These are phyloP conservation scores for Xerophyta viscosa DNA, from an alignment of 106 monocot genomes.

Conservation along the genomic window DNA sequence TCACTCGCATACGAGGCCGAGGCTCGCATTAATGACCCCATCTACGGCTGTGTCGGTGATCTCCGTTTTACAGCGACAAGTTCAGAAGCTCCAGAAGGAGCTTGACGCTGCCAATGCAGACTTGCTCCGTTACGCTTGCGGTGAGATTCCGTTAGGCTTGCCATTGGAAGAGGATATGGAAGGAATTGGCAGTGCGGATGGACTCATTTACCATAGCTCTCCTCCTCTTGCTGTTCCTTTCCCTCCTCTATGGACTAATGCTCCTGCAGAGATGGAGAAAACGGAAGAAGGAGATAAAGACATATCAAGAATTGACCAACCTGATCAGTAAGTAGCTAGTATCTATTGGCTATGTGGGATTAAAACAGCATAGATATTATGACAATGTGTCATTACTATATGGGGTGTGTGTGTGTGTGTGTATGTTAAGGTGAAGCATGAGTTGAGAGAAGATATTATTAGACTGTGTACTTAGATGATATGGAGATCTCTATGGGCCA, in stretches of 20 bases:
- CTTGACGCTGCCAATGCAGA: conserved; percentile 43
- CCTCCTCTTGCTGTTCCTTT: not conserved
- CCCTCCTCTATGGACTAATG: not conserved
- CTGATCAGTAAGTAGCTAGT: too few species aligned
- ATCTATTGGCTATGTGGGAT: too few species aligned
- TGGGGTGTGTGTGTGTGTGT: too few species aligned
- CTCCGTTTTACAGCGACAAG: conserved; percentile 47
- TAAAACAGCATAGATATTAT: too few species aligned
- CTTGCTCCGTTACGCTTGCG: conserved; percentile 34
- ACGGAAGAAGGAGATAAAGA: conserved; percentile 18
- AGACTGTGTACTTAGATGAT: too few species aligned
- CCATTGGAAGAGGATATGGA: not conserved
- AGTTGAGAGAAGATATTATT: too few species aligned
- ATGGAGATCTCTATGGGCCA: too few species aligned
- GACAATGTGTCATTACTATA: too few species aligned
- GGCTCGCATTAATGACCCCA: conserved; percentile 44
- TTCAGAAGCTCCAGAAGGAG: conserved; percentile 46
- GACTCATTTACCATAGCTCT: not conserved
- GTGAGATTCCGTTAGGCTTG: conserved; percentile 8
- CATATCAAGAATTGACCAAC: too few species aligned
- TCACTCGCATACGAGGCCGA: conserved; percentile 69
- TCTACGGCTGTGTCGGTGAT: conserved; percentile 65
- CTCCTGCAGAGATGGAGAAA: conserved; percentile 10
- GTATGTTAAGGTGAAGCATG: too few species aligned
- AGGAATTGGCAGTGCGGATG: conserved; percentile 6